Evolutionary conservation across 2,329 filamentous ascomycete species (phyloP), one percentile per base, ranked within the genome.

Genomic region (Rasamsonia emersonii): DNA sequence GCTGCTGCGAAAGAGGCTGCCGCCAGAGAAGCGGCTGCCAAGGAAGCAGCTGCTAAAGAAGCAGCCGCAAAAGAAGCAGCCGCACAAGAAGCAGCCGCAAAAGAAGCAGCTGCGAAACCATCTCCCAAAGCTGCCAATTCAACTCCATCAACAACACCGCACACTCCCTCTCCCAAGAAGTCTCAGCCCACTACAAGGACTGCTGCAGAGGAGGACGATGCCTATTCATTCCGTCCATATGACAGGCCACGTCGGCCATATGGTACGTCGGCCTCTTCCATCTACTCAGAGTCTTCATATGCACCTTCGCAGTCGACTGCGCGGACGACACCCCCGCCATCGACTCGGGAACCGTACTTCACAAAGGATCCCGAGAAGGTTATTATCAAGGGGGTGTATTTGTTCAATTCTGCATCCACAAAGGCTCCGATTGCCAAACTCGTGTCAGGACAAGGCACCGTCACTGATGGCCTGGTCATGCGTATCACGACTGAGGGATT

Each of bases 361-460:
- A 95, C 86, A 17, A 84, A 83, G 43, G 86, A 96, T 54, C 88
- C 89, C 0, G 79, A 93, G 64, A 98, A 98, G 71, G 91, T 98
- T 53, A 79, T 94, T 41, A 89, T 98, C 59, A 82, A 82, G 51
- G 91, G 81, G 8, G 91, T 96, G 3, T 96, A 93, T 55, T 71
- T 82, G 35, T 96, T 93, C 68, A 88, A 86, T 60, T 91, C 93
- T 56, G 75, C 84, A 36, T 93, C 85, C 49, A 78, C 83, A 44
- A 83, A 81, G 51, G 88, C 82, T n/a, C 89, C 91, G 0, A 77
- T 84, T n/a, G 86, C 86, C 10, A 84, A 94, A 56, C 74, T 98
- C 34, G 72, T 94, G 20, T 85, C 86, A 0, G 85, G 83, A n/a
- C 66, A 84, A 30, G 84, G 82, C 11, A 72, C 80, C 28, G 86